phyloP scores from a whole-genome alignment of 257 asterid genomes.

The Petunia axillaris region DNA sequence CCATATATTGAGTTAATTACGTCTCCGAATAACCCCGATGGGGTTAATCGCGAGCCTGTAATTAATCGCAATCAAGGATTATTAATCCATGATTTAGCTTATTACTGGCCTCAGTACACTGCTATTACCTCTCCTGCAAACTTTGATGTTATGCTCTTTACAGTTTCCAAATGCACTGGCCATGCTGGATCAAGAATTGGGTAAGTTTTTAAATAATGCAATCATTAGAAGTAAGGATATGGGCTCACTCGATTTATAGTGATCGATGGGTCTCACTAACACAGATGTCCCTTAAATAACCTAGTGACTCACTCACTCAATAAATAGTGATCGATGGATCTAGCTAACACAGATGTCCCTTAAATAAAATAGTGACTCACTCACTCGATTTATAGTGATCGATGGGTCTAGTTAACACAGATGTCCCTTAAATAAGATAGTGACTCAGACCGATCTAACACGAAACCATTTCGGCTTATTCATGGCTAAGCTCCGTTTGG shows the following conservation, averaged over 20 bases:
- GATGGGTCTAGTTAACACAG: too few species aligned
- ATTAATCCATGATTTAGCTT: conserved; percentile 71
- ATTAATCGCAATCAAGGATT: conserved; percentile 54
- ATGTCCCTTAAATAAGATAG: too few species aligned
- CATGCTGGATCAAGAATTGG: conserved; percentile 96
- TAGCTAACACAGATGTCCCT: too few species aligned
- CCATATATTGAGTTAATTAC: conserved; percentile 78
- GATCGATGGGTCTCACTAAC: too few species aligned
- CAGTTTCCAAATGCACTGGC: conserved; percentile 88
- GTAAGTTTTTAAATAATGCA: conserved; percentile 32
- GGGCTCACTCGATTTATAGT: too few species aligned
- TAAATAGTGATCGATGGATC: too few species aligned
- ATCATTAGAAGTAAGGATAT: background rate
- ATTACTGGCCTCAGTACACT: conserved; percentile 92
- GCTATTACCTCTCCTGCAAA: conserved; percentile 66
- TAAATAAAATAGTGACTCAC: too few species aligned
- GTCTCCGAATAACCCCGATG: conserved; percentile 81
- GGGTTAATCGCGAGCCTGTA: conserved; percentile 52
- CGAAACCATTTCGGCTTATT: too few species aligned
- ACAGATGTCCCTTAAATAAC: too few species aligned
- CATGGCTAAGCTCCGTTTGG: too few species aligned
- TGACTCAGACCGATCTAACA: background rate
- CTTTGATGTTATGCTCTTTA: conserved; percentile 75
- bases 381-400: too few species aligned
- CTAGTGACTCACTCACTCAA: too few species aligned